Evolutionary conservation across 768 basidiomycete genomes (phyloP).

Genomic region (Lentinula edodes): DNA sequence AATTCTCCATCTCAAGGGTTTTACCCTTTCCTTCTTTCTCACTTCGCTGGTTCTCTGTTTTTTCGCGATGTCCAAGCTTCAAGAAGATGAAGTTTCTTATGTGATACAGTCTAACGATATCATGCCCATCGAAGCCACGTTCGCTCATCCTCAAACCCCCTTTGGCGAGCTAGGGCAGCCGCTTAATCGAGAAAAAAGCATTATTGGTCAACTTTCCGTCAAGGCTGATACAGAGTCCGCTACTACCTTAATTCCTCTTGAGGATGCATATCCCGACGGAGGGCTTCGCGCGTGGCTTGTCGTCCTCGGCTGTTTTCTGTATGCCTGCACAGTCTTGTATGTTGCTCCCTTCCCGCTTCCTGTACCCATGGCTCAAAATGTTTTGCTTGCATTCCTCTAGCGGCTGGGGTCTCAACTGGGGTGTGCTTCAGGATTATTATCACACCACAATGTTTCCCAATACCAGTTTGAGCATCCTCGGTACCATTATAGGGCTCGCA

Average conservation of each 20-base stretch:
- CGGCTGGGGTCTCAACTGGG: constrained; percentile 21
- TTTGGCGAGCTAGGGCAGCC: background rate
- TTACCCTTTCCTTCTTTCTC: background rate
- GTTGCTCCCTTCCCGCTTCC: background rate
- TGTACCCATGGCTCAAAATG: too few species aligned
- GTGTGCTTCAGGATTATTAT: constrained; percentile 26
- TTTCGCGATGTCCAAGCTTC: background rate
- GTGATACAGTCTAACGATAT: constrained; percentile 1
- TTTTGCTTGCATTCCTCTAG: background rate
- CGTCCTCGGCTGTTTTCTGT: constrained; percentile 24
- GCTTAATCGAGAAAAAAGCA: constrained; percentile 1
- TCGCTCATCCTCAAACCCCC: background rate
- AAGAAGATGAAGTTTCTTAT: background rate
- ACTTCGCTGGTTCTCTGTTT: background rate
- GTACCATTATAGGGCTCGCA: background rate
- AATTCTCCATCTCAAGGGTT: background rate
- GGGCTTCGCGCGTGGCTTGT: constrained; percentile 24
- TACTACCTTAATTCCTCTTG: background rate
- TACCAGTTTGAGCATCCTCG: constrained; percentile 1
- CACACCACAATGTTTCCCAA: constrained; percentile 15
- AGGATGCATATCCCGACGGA: constrained; percentile 23
- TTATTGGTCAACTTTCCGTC: background rate
- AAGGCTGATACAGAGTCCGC: background rate
- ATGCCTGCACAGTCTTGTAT: constrained; percentile 22
- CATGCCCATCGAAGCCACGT: constrained; percentile 2